Evolutionary conservation across 116 monocot genomes (phyloP).

Genomic region (Phalaenopsis hybrid): DNA sequence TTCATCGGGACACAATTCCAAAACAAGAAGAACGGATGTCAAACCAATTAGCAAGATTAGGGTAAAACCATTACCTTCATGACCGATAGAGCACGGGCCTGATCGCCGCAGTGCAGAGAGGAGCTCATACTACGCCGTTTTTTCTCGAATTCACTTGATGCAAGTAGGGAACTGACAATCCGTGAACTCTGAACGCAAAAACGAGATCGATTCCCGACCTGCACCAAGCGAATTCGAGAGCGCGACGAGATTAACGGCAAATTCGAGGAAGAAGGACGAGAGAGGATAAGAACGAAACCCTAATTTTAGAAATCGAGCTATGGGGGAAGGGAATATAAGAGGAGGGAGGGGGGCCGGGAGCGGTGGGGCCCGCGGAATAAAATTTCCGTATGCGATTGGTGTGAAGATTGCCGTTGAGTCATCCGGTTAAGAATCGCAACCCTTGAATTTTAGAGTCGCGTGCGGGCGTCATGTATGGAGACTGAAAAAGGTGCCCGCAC

Average conservation of each 20-base stretch:
- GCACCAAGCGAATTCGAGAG: slow-evolving; percentile 22
- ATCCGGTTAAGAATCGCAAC: not conserved
- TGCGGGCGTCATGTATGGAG: not conserved
- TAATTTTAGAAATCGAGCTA: not conserved
- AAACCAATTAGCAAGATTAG: not conserved
- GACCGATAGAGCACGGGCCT: not conserved
- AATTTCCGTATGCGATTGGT: not conserved
- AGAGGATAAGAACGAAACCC: not conserved
- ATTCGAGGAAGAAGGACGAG: not conserved
- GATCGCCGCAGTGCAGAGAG: not conserved
- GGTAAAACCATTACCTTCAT: not conserved
- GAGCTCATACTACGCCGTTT: not conserved
- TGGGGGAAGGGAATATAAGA: not conserved
- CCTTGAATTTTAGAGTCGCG: not conserved
- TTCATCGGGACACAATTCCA: not conserved
- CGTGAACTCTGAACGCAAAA: not conserved
- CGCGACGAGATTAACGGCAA: not conserved
- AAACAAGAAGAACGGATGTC: not conserved
- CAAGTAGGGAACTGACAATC: slow-evolving; percentile 10
- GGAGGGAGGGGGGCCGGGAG: not conserved
- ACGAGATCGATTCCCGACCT: slow-evolving; percentile 16
- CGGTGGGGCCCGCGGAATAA: not conserved
- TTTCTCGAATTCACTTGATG: slow-evolving; percentile 22
- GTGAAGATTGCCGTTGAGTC: not conserved
- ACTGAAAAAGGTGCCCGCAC: not conserved